Evolutionary conservation across 164 flowering plant species (phyloP).

Genomic region (Sedum album): DNA sequence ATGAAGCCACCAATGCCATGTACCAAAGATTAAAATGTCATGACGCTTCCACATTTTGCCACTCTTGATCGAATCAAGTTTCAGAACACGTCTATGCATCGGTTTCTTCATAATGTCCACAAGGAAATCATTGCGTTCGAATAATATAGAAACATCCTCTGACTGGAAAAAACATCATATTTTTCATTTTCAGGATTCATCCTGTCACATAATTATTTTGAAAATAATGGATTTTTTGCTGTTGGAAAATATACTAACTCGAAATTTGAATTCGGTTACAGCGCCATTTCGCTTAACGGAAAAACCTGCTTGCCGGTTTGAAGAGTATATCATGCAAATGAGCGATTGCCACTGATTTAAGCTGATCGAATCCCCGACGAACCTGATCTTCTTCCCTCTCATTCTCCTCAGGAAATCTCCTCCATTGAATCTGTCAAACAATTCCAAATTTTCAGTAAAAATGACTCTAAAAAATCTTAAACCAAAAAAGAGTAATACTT

Average conservation of each 20-base stretch:
- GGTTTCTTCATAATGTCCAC: constrained; percentile 44
- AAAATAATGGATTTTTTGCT: background rate
- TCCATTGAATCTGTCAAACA: background rate
- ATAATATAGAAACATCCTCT: constrained; percentile 17
- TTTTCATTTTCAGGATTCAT: no score
- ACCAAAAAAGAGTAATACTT: background rate
- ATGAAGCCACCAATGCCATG: constrained; percentile 75
- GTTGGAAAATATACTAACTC: constrained; percentile 9
- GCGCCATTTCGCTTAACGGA: background rate
- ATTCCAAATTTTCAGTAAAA: background rate
- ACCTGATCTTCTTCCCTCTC: constrained; percentile 37
- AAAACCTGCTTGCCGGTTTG: constrained; percentile 20
- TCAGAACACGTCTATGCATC: constrained; percentile 28
- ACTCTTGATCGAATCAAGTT: constrained; percentile 33
- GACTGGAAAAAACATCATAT: constrained; percentile 30
- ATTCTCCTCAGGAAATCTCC: constrained; percentile 18
- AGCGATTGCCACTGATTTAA: constrained; percentile 38
- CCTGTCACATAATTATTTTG: background rate
- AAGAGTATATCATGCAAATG: constrained; percentile 29
- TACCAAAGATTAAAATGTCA: constrained; percentile 56
- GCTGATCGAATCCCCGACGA: constrained; percentile 44
- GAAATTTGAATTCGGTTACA: constrained; percentile 14
- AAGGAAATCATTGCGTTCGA: constrained; percentile 30
- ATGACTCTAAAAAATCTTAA: no score
- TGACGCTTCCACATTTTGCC: constrained; percentile 41